Evolutionary conservation across 129 eudicot species (phyloP).

Genomic region (Pseudognaphalium luteoalbum): DNA sequence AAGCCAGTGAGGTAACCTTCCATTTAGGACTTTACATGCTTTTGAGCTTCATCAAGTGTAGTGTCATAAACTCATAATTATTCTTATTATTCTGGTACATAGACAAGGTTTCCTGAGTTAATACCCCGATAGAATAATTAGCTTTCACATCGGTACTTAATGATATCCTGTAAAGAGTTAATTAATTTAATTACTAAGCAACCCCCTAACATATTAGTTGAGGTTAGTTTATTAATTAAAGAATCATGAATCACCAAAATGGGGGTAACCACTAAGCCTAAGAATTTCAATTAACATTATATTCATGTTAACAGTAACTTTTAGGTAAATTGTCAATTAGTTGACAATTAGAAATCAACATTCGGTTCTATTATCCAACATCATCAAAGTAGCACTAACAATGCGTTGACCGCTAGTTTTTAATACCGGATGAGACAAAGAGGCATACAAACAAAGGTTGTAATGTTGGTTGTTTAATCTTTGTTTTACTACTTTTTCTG

Average conservation of each 20-base stretch:
- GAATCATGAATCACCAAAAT: not conserved
- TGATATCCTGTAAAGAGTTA: not conserved
- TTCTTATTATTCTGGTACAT: no score
- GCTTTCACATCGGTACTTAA: not conserved
- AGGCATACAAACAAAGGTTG: slow-evolving; percentile 1
- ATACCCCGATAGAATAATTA: no score
- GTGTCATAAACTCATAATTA: no score
- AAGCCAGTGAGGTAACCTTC: slow-evolving; percentile 68
- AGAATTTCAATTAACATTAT: not conserved
- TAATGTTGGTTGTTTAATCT: not conserved
- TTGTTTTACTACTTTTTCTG: slow-evolving; percentile 4
- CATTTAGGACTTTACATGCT: not conserved
- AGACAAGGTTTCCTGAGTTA: no score
- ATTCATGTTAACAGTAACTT: not conserved
- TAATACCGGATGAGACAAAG: not conserved
- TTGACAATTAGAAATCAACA: not conserved
- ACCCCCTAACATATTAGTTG: not conserved
- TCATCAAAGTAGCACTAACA: not conserved
- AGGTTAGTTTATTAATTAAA: no score
- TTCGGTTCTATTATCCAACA: not conserved
- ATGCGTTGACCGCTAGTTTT: not conserved
- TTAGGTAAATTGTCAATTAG: no score
- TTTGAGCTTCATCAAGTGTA: not conserved
- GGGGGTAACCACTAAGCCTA: not conserved
- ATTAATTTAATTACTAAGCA: not conserved